A percentile compares a stretch with the other conserved stretches of the same genome.
phyloP scores from a whole-genome alignment of 345 rosid species.

The Salix koriyanagi region DNA sequence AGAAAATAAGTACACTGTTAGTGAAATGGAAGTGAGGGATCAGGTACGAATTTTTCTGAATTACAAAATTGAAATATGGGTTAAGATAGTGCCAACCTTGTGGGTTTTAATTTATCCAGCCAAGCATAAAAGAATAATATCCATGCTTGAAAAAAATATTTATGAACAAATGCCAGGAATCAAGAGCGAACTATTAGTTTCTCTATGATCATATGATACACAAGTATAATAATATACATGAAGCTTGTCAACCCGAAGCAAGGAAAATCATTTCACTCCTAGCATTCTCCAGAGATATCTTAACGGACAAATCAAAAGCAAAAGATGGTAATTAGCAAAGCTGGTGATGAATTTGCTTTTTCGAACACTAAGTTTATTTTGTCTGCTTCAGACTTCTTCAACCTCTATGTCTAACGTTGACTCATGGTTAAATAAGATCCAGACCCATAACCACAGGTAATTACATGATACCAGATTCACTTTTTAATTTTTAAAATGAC shows the following conservation, averaged over 20 bases:
- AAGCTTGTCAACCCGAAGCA: not conserved
- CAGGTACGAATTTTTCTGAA: not conserved
- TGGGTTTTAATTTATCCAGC: not conserved
- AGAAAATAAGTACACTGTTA: not conserved
- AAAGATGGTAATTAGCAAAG: not conserved
- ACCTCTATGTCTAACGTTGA: not conserved
- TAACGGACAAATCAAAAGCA: not conserved
- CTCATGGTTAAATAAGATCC: not conserved
- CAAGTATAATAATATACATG: not conserved
- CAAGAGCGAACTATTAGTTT: not conserved
- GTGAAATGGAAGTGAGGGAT: not conserved
- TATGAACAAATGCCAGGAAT: conserved; percentile 2
- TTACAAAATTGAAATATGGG: not conserved
- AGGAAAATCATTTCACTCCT: not conserved
- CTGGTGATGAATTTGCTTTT: not conserved
- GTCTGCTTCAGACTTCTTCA: not conserved
- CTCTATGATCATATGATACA: conserved; percentile 7
- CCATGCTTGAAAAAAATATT: conserved; percentile 11
- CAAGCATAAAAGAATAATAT: conserved; percentile 2
- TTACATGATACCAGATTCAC: not conserved
- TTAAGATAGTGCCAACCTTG: not conserved
- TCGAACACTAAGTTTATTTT: not conserved
- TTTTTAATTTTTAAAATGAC: not conserved
- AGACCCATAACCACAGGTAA: not conserved
- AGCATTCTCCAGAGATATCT: conserved; percentile 38